Base-by-base conservation (phyloP, 352 stramenopile species). In the Pythium utonaiense region DNA sequence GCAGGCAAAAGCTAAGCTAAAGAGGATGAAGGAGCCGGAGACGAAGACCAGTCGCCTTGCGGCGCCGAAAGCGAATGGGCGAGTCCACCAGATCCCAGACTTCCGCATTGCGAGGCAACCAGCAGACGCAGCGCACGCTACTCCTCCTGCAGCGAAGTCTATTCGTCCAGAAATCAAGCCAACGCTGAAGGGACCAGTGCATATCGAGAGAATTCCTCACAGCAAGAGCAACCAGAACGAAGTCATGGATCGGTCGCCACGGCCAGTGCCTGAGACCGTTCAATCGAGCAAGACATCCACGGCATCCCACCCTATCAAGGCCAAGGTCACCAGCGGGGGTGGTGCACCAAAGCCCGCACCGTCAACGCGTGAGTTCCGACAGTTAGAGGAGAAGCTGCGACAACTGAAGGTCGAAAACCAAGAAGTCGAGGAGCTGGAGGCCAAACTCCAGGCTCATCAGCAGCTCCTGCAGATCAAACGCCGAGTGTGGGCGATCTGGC, bases 381-480 rank as follows among this genome's bases (percentile, higher is more conserved):
- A 51, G 9, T 41, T 65, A 14, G 62, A 69, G 6, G 55, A 56
- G n/a, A 64, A 60, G 50, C 42, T 71, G 6, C 45, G 49, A 3
- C 47, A 42, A 7, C 22, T 70, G 25, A 57, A 66, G 45, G 40
- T 19, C 30, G 57, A 70, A 25, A 70, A 70, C 63, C 63, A 70
- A 16, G 28, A 52, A 30, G 45, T 44, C 19, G 58, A 22, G 4
- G 48, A 12, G n/a, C 53, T 67, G 22, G 53, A 71, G 22, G 53
- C 51, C 7, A 57, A 53, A 31, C 21, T 65, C 2, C 33, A 47
- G 6, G 9, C 12, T 2, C 41, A 60, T 13, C 40, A 58, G 27
- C 36, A 42, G 12, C 17, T 59, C 1, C 33, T 65, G n/a, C 62
- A 30, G 7, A 59, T 70, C 56, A 61, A 70, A 44, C 30, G 45